A percentile compares a stretch with the other conserved stretches of the same genome.
Evolutionary conservation across 768 basidiomycete genomes (phyloP).

Genomic region (Clathrus columnatus): DNA sequence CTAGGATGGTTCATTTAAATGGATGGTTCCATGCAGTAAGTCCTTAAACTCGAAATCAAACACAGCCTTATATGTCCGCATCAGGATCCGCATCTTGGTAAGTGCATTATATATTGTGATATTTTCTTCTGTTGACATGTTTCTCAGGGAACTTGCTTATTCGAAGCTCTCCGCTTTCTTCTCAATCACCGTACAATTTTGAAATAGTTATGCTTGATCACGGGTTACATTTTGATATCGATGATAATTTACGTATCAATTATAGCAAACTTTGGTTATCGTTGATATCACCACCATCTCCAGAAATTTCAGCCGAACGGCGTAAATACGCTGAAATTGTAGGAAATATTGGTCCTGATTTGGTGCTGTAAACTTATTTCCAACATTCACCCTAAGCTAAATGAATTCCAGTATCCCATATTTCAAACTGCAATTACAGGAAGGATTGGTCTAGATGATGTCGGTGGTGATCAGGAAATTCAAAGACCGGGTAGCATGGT

Average conservation of each 20-base stretch:
- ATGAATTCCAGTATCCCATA: constrained; percentile 62
- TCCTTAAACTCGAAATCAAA: constrained; percentile 7
- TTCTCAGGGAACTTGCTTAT: constrained; percentile 79
- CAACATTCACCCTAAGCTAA: not conserved
- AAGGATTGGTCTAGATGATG: constrained; percentile 25
- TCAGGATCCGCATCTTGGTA: constrained; percentile 85
- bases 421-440: constrained; percentile 96
- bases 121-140: constrained; percentile 4
- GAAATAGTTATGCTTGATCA: constrained; percentile 94
- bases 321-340: constrained; percentile 84
- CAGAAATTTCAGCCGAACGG: constrained; percentile 55
- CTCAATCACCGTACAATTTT: constrained; percentile 85
- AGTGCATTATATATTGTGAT: constrained; percentile 2
- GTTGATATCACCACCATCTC: constrained; percentile 66
- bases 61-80: constrained; percentile 22
- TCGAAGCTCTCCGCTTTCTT: constrained; percentile 51
- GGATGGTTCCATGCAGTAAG: constrained; percentile 82
- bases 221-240: constrained; percentile 88
- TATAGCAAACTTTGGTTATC: constrained; percentile 89
- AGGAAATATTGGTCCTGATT: constrained; percentile 81
- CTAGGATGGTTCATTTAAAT: constrained; percentile 91
- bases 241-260: constrained; percentile 68
- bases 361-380: constrained; percentile 40
- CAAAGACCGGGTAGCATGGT: constrained; percentile 68
- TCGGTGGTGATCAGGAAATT: constrained; percentile 32